Percentiles rank a stretch among this genome's conserved stretches.
Evolutionary conservation across 495 filamentous ascomycete species (phyloP).

Genomic region (Xylaria venustula): DNA sequence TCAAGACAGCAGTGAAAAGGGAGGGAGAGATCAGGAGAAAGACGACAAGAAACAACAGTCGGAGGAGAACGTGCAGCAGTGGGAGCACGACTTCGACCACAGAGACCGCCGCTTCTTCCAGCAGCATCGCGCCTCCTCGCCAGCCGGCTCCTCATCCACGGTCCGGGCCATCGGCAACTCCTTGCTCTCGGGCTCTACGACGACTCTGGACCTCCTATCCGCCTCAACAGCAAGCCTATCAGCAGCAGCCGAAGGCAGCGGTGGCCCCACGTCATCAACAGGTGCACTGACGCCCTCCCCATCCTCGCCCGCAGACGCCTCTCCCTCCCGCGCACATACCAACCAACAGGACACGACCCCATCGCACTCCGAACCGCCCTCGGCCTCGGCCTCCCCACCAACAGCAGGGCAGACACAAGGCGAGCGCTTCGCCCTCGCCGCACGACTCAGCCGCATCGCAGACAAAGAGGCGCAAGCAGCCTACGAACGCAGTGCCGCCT

Average conservation of each 20-base stretch:
- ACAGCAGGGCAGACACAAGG: conserved; percentile 27
- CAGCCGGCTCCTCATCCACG: conserved; percentile 12
- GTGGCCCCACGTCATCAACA: neutral
- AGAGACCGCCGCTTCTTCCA: conserved; percentile 10
- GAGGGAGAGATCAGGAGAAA: neutral
- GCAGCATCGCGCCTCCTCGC: neutral
- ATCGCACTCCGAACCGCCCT: conserved; percentile 22
- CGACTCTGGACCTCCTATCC: conserved; percentile 9
- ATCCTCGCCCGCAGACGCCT: neutral
- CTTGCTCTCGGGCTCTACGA: conserved; percentile 6
- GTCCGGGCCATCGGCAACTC: neutral
- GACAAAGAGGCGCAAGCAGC: conserved; percentile 44
- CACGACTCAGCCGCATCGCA: conserved; percentile 51
- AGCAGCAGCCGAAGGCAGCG: neutral
- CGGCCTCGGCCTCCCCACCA: conserved; percentile 10
- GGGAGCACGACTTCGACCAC: neutral
- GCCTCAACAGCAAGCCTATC: neutral
- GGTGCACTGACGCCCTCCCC: neutral
- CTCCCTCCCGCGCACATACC: conserved; percentile 25
- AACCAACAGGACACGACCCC: conserved; percentile 17
- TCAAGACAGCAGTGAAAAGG: conserved; percentile 1
- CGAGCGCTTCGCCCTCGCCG: conserved; percentile 49
- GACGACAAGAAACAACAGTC: neutral
- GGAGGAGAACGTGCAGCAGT: neutral
- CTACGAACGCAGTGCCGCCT: conserved; percentile 46